Percentiles rank a stretch among this genome's conserved stretches.
phyloP scores from a whole-genome alignment of 352 stramenopile genomes.

The Phytophthora cactorum region DNA sequence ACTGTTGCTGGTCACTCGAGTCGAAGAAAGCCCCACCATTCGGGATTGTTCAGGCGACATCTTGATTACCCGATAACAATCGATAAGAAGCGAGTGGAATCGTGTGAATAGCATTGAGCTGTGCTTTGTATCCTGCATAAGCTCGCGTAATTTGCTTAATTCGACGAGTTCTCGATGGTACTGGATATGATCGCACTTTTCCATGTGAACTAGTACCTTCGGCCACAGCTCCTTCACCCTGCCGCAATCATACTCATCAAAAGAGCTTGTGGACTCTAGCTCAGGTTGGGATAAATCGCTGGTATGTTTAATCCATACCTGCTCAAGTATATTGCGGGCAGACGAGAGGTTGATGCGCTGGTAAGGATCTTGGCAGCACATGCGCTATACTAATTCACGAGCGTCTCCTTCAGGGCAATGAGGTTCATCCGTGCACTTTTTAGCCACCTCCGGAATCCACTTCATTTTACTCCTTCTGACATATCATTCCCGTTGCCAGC shows the following conservation, averaged over 20 bases:
- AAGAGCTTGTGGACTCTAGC: background rate
- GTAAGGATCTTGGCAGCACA: constrained; percentile 13
- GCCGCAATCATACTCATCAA: background rate
- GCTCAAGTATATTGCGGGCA: constrained; percentile 1
- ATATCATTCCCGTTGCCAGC: background rate
- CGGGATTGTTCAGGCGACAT: constrained; percentile 8
- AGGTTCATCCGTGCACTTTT: background rate
- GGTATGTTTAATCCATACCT: background rate
- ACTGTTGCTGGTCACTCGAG: constrained; percentile 3
- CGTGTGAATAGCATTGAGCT: background rate
- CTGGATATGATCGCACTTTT: background rate
- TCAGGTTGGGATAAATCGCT: background rate
- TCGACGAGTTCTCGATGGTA: background rate
- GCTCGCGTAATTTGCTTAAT: background rate
- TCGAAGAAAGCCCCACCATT: constrained; percentile 6
- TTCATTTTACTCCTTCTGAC: background rate
- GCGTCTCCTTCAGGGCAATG: background rate
- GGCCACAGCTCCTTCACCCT: background rate
- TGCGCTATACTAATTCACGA: constrained; percentile 11
- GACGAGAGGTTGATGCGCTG: background rate
- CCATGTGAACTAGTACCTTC: background rate
- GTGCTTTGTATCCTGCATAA: background rate
- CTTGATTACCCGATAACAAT: constrained; percentile 7
- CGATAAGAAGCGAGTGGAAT: constrained; percentile 5
- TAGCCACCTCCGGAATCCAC: background rate